Evolutionary conservation across 768 basidiomycete species (phyloP), one percentile per base, ranked within the genome.

Genomic region (Gymnopilus dilepis): DNA sequence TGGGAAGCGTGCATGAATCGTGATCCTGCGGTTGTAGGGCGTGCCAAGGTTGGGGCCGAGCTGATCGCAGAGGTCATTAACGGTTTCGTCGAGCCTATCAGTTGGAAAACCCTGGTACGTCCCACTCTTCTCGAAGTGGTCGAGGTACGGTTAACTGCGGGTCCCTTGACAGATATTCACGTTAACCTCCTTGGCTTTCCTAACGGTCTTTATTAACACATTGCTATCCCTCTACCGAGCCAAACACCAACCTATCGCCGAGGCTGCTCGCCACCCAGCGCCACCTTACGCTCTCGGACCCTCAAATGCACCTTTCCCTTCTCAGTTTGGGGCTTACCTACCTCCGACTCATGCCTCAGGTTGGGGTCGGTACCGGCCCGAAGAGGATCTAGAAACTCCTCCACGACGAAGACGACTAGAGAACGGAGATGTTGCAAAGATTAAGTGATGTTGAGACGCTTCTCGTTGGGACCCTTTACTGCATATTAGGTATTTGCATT

Each of bases 1-100:
- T 99, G 97, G 97, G 92, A 97, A 70, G 85, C 86, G 5, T 98
- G 95, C 72, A 97, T 97, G 96, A 89, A 91, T 76, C 89, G 93
- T 61, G 96, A 98, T 80, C 94, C 96, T 57, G 87, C 89, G 19
- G 88, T 90, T 40, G 86, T 96, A 41, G 94, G 94, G 1, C 91
- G 94, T 60, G 93, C 95, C 61, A 88, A 86, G 68, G 90, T 99
- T 65, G 89, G 92, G 43, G 95, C 96, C 59, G 95, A 98, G 80
- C 87, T 97, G 59, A 89, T 99, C 74, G 97, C 94, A 55, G 96
- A 97, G 71, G 91, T 98, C 43, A 89, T 98, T 63, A 97, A 98
- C 72, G 89, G 94, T 1, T 99, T 99, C 71, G 92, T 99, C 13
- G 97, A 99, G 71, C 91, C 92, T 51, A 96, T 99, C 76, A 95